A percentile compares a stretch with the other conserved stretches of the same genome.
Evolutionary conservation across 2,329 filamentous ascomycete species (phyloP).

Genomic region (Verticillium klebahnii): DNA sequence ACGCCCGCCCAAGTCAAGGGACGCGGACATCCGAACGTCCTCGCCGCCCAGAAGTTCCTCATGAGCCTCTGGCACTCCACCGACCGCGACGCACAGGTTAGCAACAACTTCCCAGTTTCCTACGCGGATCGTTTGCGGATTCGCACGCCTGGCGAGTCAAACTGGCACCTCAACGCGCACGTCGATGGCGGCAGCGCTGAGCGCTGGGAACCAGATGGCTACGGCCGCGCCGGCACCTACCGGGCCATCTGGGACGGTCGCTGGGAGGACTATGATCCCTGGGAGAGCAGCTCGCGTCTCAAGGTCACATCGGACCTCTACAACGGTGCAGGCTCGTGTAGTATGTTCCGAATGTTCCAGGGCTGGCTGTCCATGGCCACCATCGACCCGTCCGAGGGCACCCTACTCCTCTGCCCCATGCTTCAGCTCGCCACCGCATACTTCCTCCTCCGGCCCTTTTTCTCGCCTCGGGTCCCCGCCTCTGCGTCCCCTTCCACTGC

Average conservation of each 20-base stretch:
- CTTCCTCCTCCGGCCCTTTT: conserved; percentile 73
- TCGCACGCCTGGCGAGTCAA: conserved; percentile 48
- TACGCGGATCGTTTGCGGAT: conserved; percentile 69
- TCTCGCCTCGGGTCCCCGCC: conserved; percentile 38
- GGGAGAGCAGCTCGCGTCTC: conserved; percentile 48
- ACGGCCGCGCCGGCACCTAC: conserved; percentile 54
- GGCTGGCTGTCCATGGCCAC: conserved; percentile 50
- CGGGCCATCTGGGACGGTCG: conserved; percentile 46
- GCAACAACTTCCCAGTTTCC: conserved; percentile 56
- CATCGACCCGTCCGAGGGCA: conserved; percentile 63
- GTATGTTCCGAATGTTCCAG: conserved; percentile 56
- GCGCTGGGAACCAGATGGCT: conserved; percentile 67
- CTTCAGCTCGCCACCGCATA: conserved; percentile 66
- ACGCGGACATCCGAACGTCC: conserved; percentile 60
- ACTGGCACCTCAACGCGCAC: conserved; percentile 55
- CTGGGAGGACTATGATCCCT: conserved; percentile 53
- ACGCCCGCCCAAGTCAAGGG: conserved; percentile 64
- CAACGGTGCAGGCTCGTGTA: conserved; percentile 53
- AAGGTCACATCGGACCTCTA: conserved; percentile 51
- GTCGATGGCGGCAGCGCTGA: conserved; percentile 68
- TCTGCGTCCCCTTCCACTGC: conserved; percentile 26
- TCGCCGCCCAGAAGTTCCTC: conserved; percentile 61
- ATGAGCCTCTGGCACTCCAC: conserved; percentile 61
- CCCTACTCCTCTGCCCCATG: conserved; percentile 66
- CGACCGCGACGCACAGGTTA: conserved; percentile 54